Evolutionary conservation across 139 green algal species (phyloP).

Genomic region (Gonium pectorale): DNA sequence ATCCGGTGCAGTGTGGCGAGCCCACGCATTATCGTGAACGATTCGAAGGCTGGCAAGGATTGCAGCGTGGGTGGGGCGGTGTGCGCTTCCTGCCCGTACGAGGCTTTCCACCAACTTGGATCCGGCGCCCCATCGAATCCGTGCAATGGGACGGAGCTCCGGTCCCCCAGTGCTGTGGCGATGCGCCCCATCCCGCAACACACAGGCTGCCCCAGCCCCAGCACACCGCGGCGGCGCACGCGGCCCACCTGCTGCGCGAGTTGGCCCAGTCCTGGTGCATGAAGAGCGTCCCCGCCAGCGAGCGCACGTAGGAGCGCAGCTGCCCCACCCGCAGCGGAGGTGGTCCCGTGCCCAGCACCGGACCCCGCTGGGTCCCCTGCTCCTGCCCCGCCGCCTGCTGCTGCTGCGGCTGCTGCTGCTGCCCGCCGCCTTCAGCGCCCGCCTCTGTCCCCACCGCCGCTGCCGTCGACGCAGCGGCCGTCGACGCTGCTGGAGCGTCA

Average conservation of each 20-base stretch:
- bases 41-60: too few relatives aligned
- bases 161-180: too few relatives aligned
- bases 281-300: slow-evolving; percentile 43
- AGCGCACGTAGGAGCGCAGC: slow-evolving; percentile 35
- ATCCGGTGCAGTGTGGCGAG: too few relatives aligned
- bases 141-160: too few relatives aligned
- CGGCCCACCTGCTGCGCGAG: slow-evolving; percentile 7
- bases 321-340: neutral
- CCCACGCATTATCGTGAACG: too few relatives aligned
- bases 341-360: neutral
- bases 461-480: neutral
- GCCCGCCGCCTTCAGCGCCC: neutral
- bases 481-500: neutral
- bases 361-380: neutral
- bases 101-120: too few relatives aligned
- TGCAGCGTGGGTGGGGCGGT: too few relatives aligned
- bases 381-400: neutral
- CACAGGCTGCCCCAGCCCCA: too few relatives aligned
- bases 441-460: neutral
- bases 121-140: too few relatives aligned
- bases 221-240: too few relatives aligned
- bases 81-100: too few relatives aligned
- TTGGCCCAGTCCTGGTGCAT: slow-evolving; percentile 52
- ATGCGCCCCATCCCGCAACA: too few relatives aligned
- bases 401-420: neutral